Base-by-base conservation (phyloP, 176 grass and related monocot genomes). In the Aegilops bicornis region DNA sequence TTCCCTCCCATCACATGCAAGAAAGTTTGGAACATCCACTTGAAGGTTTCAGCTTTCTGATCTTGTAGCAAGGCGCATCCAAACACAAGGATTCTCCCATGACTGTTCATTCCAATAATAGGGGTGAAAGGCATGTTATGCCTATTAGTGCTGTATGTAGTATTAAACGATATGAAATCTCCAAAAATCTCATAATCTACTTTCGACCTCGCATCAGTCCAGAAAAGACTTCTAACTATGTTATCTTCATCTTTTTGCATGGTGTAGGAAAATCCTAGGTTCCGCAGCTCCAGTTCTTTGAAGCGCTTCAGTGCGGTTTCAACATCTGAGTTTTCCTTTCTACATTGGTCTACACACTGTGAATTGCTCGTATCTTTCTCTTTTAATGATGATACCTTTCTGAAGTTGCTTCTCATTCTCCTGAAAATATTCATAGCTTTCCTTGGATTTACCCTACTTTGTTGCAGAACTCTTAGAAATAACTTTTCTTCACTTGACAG, bases 1-100 rank as follows among this genome's bases (percentile, higher is more conserved):
- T 88, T 83, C 19, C 59, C 39, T 64, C 65, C 61, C 87, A 88
- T 88, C 47, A 75, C 72, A 31, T 84, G 9, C n/a, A 88, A 68
- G 50, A 74, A 88, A 9, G 80, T 78, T 23, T 54, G 39, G 43
- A 84, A 63, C 62, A 72, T 71, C 87, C 87, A 89, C 43, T 77
- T 61, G 37, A 84, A 84, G 14, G 72, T 83, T 32, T 69, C 36
- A 16, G 81, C 20, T 5, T 45, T 69, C 45, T 84, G 60, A 47
- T 69, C 40, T 29, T 69, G 40, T 45, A 83, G 61, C 27, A 89
- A 65, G 35, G 87, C 23, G 0, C 75, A 77, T 39, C 80, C 79
- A 50, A 79, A 83, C 22, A 89, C 4, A 12, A 84, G 29, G 24
- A 64, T 69, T 20, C 65, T 30, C 3, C 62, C 64, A 25, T 89